Evolutionary conservation across 768 basidiomycete species (phyloP).

Genomic region (Mycena amicta): DNA sequence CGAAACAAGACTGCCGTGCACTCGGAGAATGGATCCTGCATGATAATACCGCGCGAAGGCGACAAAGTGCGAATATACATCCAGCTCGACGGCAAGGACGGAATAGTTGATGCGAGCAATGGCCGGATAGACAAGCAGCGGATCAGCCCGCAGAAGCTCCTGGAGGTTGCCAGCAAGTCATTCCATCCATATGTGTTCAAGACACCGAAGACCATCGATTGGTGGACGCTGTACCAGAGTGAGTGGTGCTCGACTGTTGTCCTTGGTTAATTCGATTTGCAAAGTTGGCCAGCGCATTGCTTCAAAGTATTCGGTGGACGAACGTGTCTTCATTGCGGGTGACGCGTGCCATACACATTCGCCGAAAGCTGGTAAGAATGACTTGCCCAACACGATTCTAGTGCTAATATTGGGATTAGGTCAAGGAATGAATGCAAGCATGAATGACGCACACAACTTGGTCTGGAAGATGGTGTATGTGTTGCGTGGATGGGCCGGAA

Average conservation of each 20-base stretch:
- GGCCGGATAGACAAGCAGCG: slow-evolving; percentile 58
- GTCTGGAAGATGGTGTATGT: slow-evolving; percentile 67
- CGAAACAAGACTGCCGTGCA: slow-evolving; percentile 68
- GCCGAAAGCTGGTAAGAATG: slow-evolving; percentile 69
- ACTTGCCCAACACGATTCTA: neutral
- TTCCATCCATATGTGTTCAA: slow-evolving; percentile 58
- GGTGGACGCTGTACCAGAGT: slow-evolving; percentile 80
- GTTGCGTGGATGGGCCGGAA: slow-evolving; percentile 53
- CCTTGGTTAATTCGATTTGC: no score
- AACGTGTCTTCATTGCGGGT: slow-evolving; percentile 75
- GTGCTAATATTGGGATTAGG: slow-evolving; percentile 35
- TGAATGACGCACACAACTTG: slow-evolving; percentile 76
- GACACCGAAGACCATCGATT: slow-evolving; percentile 54
- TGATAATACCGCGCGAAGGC: slow-evolving; percentile 74
- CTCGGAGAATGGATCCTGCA: slow-evolving; percentile 66
- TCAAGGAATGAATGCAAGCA: slow-evolving; percentile 79
- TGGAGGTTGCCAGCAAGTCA: slow-evolving; percentile 59
- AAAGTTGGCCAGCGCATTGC: slow-evolving; percentile 78
- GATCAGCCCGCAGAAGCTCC: slow-evolving; percentile 50
- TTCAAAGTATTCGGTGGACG: slow-evolving; percentile 56
- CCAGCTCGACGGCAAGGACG: slow-evolving; percentile 57
- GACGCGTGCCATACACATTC: slow-evolving; percentile 76
- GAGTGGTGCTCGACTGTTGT: slow-evolving; percentile 24
- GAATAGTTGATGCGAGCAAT: slow-evolving; percentile 39
- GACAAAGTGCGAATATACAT: slow-evolving; percentile 73